A percentile compares a stretch with the other conserved stretches of the same genome.
These are phyloP conservation scores for Erythrophleum fordii DNA, from an alignment of 306 rosid genomes.

Conservation along the genomic window DNA sequence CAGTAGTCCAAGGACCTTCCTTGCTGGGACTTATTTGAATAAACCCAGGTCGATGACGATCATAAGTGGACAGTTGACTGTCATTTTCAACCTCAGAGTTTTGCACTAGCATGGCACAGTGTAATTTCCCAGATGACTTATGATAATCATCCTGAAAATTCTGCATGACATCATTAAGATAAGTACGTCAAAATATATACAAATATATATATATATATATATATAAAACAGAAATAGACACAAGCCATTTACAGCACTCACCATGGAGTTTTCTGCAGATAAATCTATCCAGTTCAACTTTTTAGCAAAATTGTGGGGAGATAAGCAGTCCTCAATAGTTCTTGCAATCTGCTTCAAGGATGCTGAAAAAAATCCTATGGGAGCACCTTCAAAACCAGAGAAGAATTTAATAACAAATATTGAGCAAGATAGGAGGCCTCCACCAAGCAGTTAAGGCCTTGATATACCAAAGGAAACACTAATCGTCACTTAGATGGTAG, in stretches of 20 bases:
- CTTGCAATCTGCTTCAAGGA: slow-evolving; percentile 71
- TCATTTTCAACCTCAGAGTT: slow-evolving; percentile 55
- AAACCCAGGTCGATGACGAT: slow-evolving; percentile 69
- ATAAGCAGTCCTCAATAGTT: slow-evolving; percentile 53
- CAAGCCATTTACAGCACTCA: slow-evolving; percentile 37
- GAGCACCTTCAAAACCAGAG: slow-evolving; percentile 59
- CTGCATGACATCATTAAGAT: slow-evolving; percentile 34
- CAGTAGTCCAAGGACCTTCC: slow-evolving; percentile 98
- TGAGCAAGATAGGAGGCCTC: background rate
- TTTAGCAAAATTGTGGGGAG: slow-evolving; percentile 43
- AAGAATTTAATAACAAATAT: slow-evolving; percentile 26
- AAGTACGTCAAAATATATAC: slow-evolving; percentile 20
- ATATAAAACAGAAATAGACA: background rate
- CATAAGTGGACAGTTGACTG: slow-evolving; percentile 41
- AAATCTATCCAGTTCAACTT: slow-evolving; percentile 70
- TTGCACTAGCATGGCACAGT: slow-evolving; percentile 67
- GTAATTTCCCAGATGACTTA: slow-evolving; percentile 57
- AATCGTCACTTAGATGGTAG: background rate
- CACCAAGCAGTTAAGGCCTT: background rate
- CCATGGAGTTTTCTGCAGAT: slow-evolving; percentile 54
- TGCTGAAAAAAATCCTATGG: slow-evolving; percentile 80
- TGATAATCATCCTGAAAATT: slow-evolving; percentile 48
- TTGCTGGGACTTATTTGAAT: slow-evolving; percentile 95
- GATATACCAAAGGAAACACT: slow-evolving; percentile 25
- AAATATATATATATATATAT: no score